Evolutionary conservation across 495 filamentous ascomycete genomes (phyloP).

Genomic region (Trichoderma orchidacearum): DNA sequence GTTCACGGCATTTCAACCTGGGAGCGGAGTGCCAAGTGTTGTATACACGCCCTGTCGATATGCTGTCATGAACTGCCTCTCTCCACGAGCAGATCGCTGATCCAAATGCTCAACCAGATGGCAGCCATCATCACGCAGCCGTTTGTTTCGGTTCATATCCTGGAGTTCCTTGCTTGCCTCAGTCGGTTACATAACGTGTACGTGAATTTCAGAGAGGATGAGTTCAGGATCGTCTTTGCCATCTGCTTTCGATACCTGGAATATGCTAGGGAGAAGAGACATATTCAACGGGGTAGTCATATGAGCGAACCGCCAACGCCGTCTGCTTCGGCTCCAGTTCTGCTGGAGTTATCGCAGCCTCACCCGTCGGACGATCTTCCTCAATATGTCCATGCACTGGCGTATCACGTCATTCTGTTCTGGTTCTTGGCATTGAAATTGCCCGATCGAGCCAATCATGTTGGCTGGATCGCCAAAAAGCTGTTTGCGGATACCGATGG

Average conservation of each 20-base stretch:
- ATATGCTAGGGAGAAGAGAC: constrained; percentile 38
- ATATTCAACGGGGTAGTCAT: constrained; percentile 18
- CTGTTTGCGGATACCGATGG: constrained; percentile 64
- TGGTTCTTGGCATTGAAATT: constrained; percentile 89
- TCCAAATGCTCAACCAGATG: constrained; percentile 78
- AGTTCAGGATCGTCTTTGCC: constrained; percentile 83
- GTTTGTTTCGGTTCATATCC: constrained; percentile 78
- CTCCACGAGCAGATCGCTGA: constrained; percentile 67
- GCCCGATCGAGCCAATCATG: constrained; percentile 66
- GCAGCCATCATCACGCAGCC: constrained; percentile 89
- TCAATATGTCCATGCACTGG: constrained; percentile 83
- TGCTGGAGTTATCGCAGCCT: constrained; percentile 11
- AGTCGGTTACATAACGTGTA: constrained; percentile 76
- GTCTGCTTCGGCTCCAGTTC: neutral
- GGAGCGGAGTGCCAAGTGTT: constrained; percentile 76
- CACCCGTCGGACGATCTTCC: constrained; percentile 49
- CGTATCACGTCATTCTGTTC: constrained; percentile 90
- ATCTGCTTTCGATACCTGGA: constrained; percentile 91
- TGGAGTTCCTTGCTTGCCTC: constrained; percentile 82
- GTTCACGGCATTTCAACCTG: constrained; percentile 66
- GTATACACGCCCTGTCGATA: constrained; percentile 86
- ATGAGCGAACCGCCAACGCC: constrained; percentile 16
- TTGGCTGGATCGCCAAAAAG: constrained; percentile 84
- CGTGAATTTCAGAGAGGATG: constrained; percentile 72
- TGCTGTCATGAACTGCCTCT: constrained; percentile 87